phyloP scores from a whole-genome alignment of 768 basidiomycete species.

The Lactarius sp. region DNA sequence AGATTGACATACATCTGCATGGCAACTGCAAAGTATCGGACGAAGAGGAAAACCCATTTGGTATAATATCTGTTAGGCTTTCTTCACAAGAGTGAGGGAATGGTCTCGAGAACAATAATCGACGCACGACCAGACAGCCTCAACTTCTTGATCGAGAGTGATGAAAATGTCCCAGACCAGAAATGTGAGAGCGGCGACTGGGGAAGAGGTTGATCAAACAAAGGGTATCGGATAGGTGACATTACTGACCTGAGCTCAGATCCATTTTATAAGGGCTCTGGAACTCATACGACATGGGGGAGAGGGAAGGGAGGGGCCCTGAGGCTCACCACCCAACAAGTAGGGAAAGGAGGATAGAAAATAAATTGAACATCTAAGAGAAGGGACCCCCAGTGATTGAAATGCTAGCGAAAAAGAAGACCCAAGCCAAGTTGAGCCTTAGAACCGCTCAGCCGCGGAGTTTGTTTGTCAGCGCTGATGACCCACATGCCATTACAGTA shows the following conservation, averaged over 20 bases:
- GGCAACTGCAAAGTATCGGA: slow-evolving; percentile 22
- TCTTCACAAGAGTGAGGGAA: slow-evolving; percentile 17
- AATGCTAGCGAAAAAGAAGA: no score
- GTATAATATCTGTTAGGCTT: slow-evolving; percentile 26
- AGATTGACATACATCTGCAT: slow-evolving; percentile 18
- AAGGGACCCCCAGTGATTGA: no score
- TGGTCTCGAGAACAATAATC: background rate
- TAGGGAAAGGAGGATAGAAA: no score
- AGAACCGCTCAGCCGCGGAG: no score
- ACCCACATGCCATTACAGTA: no score
- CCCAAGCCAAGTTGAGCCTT: no score
- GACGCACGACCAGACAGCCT: slow-evolving; percentile 34
- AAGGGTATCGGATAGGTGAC: background rate
- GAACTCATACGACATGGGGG: background rate
- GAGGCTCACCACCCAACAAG: no score
- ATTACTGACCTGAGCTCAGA: background rate
- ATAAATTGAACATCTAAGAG: no score
- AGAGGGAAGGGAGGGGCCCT: background rate
- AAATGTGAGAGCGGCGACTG: slow-evolving; percentile 31
- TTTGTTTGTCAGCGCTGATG: no score
- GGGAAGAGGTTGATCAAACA: no score
- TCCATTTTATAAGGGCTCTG: background rate
- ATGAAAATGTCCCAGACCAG: slow-evolving; percentile 31
- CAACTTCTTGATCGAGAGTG: slow-evolving; percentile 29
- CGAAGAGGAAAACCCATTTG: slow-evolving; percentile 31